Evolutionary conservation across 257 asterid genomes (phyloP).

Genomic region (Nicotiana undulata): DNA sequence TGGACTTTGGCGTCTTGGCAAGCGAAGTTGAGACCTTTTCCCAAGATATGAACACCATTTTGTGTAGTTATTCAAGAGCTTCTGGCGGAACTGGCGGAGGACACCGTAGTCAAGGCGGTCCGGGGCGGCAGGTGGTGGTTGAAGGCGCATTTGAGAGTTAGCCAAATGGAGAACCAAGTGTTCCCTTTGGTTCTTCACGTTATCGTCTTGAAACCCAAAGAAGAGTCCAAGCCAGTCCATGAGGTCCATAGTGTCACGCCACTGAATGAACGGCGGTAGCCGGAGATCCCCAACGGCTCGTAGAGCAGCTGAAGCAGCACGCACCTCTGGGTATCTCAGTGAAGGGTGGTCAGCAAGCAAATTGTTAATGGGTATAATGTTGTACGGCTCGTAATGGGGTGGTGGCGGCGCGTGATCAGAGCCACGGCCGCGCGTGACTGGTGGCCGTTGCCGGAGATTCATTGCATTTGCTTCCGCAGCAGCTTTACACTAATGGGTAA

Average conservation of each 20-base stretch:
- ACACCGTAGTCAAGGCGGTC: conserved; percentile 68
- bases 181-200: conserved; percentile 86
- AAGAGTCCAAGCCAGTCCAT: conserved; percentile 89
- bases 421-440: conserved; percentile 47
- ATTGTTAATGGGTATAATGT: conserved; percentile 77
- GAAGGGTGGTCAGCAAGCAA: conserved; percentile 74
- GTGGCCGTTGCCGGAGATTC: conserved; percentile 55
- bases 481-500: conserved; percentile 14
- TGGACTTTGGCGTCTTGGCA: conserved; percentile 50
- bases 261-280: conserved; percentile 53
- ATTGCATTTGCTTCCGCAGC: conserved; percentile 27
- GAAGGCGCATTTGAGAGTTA: conserved; percentile 86
- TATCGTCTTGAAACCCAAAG: conserved; percentile 90
- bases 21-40: conserved; percentile 62
- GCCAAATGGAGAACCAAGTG: conserved; percentile 84
- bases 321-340: conserved; percentile 70
- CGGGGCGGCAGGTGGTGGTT: conserved; percentile 42
- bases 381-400: conserved; percentile 40
- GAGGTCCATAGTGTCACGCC: conserved; percentile 65
- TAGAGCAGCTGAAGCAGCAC: conserved; percentile 74
- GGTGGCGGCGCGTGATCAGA: conserved; percentile 35
- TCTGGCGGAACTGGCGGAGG: conserved; percentile 59
- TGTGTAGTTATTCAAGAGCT: conserved; percentile 65
- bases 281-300: conserved; percentile 64
- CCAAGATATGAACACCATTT: conserved; percentile 84